A percentile compares a stretch with the other conserved stretches of the same genome.
These are phyloP conservation scores for Hypseocharis bilobata DNA, from an alignment of 441 rosid genomes.

Conservation along the genomic window DNA sequence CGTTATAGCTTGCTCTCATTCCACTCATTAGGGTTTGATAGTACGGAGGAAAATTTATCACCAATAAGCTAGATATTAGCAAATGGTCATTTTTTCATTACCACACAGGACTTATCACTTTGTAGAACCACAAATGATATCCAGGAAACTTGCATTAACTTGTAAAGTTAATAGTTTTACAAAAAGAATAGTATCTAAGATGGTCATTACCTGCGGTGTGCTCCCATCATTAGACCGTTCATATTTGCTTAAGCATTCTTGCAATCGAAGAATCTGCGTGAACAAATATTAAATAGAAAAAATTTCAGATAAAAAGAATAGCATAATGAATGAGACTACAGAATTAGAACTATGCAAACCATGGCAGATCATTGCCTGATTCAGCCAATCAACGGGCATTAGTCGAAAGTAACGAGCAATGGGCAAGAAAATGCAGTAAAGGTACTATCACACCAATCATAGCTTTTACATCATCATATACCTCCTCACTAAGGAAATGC, in stretches of 20 bases:
- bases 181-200: constrained; percentile 4
- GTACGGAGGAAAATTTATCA: neutral
- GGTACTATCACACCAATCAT: constrained; percentile 9
- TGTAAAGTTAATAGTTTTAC: neutral
- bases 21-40: neutral
- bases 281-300: neutral
- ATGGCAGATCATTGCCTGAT: constrained; percentile 8
- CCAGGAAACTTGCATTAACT: neutral
- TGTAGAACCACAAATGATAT: neutral
- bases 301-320: neutral
- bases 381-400: neutral
- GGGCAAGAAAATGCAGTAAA: constrained; percentile 11
- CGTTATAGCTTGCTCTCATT: neutral
- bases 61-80: neutral
- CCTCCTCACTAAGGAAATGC: constrained; percentile 93
- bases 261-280: constrained; percentile 74
- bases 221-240: constrained; percentile 71
- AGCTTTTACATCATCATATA: constrained; percentile 20
- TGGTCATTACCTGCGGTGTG: constrained; percentile 67
- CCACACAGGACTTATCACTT: neutral
- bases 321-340: neutral
- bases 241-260: constrained; percentile 84
- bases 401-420: neutral
- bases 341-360: neutral
- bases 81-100: neutral